Conservation (phyloP, 108 stramenopile genomes). For the Fistulifera pelliculosa region DNA sequence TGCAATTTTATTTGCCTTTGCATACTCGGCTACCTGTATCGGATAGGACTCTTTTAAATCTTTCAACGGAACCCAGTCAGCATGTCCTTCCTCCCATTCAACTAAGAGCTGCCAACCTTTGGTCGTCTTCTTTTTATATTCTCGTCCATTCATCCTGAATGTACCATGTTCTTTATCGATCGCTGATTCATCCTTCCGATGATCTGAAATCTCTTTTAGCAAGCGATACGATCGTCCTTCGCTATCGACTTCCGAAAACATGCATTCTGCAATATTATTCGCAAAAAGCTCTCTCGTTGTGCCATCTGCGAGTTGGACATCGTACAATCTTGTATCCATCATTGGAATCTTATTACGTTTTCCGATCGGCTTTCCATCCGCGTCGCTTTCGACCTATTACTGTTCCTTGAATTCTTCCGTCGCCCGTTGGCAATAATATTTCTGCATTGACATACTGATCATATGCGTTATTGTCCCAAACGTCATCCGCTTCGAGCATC, state of each 20-base stretch:
- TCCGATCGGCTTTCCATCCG: conserved; percentile 16
- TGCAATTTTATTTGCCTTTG: conserved; percentile 6
- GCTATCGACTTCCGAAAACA: conserved; percentile 12
- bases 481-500: background rate
- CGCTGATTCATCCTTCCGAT: conserved; percentile 4
- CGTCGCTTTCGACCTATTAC: conserved; percentile 1
- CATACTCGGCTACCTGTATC: conserved; percentile 21
- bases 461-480: conserved; percentile 8
- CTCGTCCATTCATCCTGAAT: background rate
- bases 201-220: background rate
- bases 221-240: conserved; percentile 10
- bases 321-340: conserved; percentile 17
- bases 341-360: conserved; percentile 8
- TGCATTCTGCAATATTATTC: conserved; percentile 27
- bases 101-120: conserved; percentile 36
- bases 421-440: conserved; percentile 4
- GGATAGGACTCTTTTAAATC: conserved; percentile 23
- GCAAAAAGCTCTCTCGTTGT: conserved; percentile 5
- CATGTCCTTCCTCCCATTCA: conserved; percentile 28
- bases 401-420: background rate
- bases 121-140: conserved; percentile 22
- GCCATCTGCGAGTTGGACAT: conserved; percentile 14
- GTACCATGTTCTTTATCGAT: background rate
- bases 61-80: conserved; percentile 10
- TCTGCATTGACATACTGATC: conserved; percentile 19